Conservation (phyloP, 805 yeast species). For the Saturnispora ahearnii region DNA sequence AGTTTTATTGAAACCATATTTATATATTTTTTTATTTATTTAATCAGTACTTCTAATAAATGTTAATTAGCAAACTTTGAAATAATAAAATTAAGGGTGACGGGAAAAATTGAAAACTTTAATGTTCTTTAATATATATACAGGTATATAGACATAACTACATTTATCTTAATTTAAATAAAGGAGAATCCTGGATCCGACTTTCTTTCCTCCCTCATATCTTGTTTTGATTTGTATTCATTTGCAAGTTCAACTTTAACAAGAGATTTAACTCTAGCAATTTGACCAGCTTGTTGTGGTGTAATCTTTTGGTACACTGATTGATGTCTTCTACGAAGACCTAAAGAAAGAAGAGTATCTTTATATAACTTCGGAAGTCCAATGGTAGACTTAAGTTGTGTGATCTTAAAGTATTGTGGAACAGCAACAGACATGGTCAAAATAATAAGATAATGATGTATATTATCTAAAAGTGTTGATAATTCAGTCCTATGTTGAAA, state of each 20-base stretch:
- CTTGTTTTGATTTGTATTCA: conserved; percentile 37
- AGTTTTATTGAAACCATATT: neutral
- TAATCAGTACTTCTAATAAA: neutral
- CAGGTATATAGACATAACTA: neutral
- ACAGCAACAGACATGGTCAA: conserved; percentile 3
- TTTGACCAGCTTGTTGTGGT: conserved; percentile 78
- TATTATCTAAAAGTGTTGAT: no score
- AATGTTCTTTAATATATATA: neutral
- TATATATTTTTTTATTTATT: neutral
- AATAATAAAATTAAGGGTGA: no score
- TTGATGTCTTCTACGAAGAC: conserved; percentile 66
- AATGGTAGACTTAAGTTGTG: conserved; percentile 73
- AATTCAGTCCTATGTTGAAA: no score
- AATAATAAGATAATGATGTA: neutral
- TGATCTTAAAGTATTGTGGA: conserved; percentile 47
- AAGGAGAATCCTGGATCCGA: conserved; percentile 51
- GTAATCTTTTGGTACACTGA: conserved; percentile 63
- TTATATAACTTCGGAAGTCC: conserved; percentile 69
- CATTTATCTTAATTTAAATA: neutral
- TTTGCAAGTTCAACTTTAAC: conserved; percentile 72
- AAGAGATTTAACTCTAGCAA: conserved; percentile 75
- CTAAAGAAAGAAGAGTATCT: conserved; percentile 60
- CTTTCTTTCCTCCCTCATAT: conserved; percentile 49
- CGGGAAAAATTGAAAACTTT: neutral
- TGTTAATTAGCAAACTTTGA: no score